Percentiles rank a stretch among this genome's conserved stretches.
These are phyloP conservation scores for Rhizopus arrhizus DNA, from an alignment of 371 early-diverging fungal genomes.

Conservation along the genomic window DNA sequence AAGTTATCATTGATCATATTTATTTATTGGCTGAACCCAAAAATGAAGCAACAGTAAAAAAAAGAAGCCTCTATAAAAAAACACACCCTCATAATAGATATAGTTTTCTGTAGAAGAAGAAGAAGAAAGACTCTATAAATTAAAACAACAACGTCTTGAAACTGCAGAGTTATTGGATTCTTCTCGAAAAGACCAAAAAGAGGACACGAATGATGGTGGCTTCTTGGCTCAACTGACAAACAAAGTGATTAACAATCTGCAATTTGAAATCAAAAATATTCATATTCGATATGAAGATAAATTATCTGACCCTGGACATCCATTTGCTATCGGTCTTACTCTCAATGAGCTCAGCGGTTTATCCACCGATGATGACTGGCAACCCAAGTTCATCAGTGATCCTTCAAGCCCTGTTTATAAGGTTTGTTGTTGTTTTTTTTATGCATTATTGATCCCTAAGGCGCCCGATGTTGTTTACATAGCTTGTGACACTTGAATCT, in stretches of 20 bases:
- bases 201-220: slow-evolving; percentile 52
- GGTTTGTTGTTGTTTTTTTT: slow-evolving; percentile 18
- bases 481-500: slow-evolving; percentile 68
- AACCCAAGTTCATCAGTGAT: slow-evolving; percentile 68
- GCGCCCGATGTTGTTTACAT: neutral
- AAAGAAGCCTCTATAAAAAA: neutral
- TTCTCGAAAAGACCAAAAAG: slow-evolving; percentile 48
- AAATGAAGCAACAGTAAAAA: slow-evolving; percentile 50
- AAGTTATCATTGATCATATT: slow-evolving; percentile 75
- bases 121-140: slow-evolving; percentile 75
- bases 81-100: neutral
- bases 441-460: neutral
- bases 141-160: slow-evolving; percentile 82
- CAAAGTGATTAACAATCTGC: slow-evolving; percentile 86
- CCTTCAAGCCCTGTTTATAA: slow-evolving; percentile 71
- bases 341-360: slow-evolving; percentile 79
- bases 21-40: slow-evolving; percentile 77
- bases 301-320: slow-evolving; percentile 62
- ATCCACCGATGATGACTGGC: slow-evolving; percentile 80
- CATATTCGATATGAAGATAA: slow-evolving; percentile 86
- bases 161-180: slow-evolving; percentile 72
- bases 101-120: slow-evolving; percentile 70
- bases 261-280: slow-evolving; percentile 82
- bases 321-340: slow-evolving; percentile 79
- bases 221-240: slow-evolving; percentile 72